Evolutionary conservation across 768 basidiomycete species (phyloP), one percentile per base, ranked within the genome.

Genomic region (Phanerochaete sordida): DNA sequence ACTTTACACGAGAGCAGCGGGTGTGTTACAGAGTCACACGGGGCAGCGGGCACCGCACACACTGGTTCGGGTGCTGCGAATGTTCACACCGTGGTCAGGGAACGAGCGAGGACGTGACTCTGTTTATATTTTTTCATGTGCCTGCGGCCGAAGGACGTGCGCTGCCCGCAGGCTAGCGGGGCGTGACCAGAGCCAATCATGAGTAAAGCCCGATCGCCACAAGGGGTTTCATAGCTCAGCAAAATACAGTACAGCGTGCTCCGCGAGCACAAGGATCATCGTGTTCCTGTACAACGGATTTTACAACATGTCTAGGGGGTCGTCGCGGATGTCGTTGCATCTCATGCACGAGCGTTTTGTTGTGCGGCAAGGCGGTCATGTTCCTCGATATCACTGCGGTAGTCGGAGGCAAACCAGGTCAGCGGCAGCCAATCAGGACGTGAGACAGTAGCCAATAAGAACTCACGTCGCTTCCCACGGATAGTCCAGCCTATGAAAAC

Each of bases 401-500:
- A n/a, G 54, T 35, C 33, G 33, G 39, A 43, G 39, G 24, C 15
- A 51, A 44, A n/a, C 27, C 19, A 16, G 33, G 50, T 35, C 27
- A 51, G 43, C 15, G 37, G 26, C 61, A 44, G 61, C 65, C 53
- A 62, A 67, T 63, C 60, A 65, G 47, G 16, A 37, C 56, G 53
- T 58, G 58, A 16, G 31, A 54, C 47, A 16, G 47, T n/a, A 57
- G 49, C 59, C 56, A 65, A 57, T 50, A 19, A 56, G 48, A 46
- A 62, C 88, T 74, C 68, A 88, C 90, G 70, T 77, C 24, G 85
- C 82, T 76, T 92, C 90, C 90, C 91, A 92, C 66, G 90, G 90
- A 69, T 92, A 92, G 68, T 91, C 88, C 62, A 91, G 78, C 90
- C 89, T 90, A 69, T 66, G 55, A 30, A 39, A 39, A 58, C 60